Conservation (phyloP, 805 yeast genomes). For the Candida dajiaensis region DNA sequence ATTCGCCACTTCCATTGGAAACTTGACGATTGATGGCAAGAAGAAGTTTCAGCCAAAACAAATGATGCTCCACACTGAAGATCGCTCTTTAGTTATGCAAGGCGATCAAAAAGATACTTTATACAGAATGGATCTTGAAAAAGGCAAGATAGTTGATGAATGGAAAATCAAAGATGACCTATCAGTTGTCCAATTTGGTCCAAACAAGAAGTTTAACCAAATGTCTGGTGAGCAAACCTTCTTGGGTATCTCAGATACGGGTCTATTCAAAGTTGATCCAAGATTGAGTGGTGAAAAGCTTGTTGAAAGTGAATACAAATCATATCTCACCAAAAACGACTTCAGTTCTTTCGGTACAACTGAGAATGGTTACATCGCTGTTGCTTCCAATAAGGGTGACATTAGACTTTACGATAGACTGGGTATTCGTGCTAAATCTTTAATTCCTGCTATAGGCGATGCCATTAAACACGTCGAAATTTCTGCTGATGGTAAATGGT, state of each 20-base stretch:
- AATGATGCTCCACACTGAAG: slow-evolving; percentile 75
- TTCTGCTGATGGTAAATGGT: slow-evolving; percentile 76
- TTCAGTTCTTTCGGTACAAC: slow-evolving; percentile 47
- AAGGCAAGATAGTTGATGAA: slow-evolving; percentile 82
- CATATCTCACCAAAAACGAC: slow-evolving; percentile 40
- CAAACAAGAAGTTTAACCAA: slow-evolving; percentile 70
- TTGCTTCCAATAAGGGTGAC: slow-evolving; percentile 71
- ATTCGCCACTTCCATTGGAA: slow-evolving; percentile 62
- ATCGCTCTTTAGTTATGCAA: slow-evolving; percentile 61
- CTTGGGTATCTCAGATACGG: slow-evolving; percentile 59
- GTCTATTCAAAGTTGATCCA: slow-evolving; percentile 77
- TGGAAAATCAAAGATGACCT: slow-evolving; percentile 54
- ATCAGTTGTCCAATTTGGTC: slow-evolving; percentile 55
- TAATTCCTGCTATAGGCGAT: slow-evolving; percentile 80
- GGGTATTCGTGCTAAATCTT: slow-evolving; percentile 73
- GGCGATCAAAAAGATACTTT: slow-evolving; percentile 43
- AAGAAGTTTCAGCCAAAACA: slow-evolving; percentile 48
- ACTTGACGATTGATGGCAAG: slow-evolving; percentile 47
- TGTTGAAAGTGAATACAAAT: slow-evolving; percentile 49
- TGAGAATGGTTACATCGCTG: slow-evolving; percentile 66
- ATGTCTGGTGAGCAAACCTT: slow-evolving; percentile 69
- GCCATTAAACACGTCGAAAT: slow-evolving; percentile 60
- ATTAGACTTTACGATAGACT: slow-evolving; percentile 66
- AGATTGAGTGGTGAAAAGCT: slow-evolving; percentile 54
- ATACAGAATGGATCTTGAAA: slow-evolving; percentile 71